Evolutionary conservation across 1,284 basidiomycete species (phyloP), one percentile per base, ranked within the genome.

Genomic region (Cutaneotrichosporon mucoides): DNA sequence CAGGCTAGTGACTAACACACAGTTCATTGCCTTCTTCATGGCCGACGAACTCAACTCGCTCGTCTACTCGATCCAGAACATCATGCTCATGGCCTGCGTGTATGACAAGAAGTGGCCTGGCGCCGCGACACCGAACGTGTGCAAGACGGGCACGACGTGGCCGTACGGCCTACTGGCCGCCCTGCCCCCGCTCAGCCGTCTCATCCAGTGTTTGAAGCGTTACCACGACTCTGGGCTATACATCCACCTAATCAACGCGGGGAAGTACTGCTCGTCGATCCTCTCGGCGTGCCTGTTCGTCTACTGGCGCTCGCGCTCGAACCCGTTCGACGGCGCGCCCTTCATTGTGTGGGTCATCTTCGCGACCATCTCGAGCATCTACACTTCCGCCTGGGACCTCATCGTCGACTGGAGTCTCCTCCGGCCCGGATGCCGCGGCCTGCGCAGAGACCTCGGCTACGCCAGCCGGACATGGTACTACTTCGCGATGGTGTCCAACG

Each of bases 141-240:
- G 93, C 72, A 82, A 86, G 13, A 91, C 91, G 63, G 76, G 81
- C 9, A 71, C 78, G 50, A 77, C 79, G 6, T 86, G 89, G 76
- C 79, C 81, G 40, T 71, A 80, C 33, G 76, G 82, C 10, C 83
- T 85, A 76, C 68, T 73, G 9, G 69, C 73, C 61, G 56, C 68
- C 68, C 44, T 78, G 37, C 69, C 81, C 48, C 70, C 75, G 63
- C 52, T 89, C 1, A 80, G 86, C 38, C 91, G 94, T 79, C 73
- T 93, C 48, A 80, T 89, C 10, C 94, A 98, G 74, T 92, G 90
- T 74, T 69, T 95, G 45, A 88, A 87, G 68, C 90, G 94, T 80
- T 97, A 87, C 74, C 77, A 77, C 42, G 93, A 96, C 73, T 90
- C 89, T 6, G 79, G 81, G 46, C 78, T 88, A 36, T 69, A 80